Evolutionary conservation across 805 yeast species (phyloP), one percentile per base, ranked within the genome.

Genomic region (Phaffomyces opuntiae): DNA sequence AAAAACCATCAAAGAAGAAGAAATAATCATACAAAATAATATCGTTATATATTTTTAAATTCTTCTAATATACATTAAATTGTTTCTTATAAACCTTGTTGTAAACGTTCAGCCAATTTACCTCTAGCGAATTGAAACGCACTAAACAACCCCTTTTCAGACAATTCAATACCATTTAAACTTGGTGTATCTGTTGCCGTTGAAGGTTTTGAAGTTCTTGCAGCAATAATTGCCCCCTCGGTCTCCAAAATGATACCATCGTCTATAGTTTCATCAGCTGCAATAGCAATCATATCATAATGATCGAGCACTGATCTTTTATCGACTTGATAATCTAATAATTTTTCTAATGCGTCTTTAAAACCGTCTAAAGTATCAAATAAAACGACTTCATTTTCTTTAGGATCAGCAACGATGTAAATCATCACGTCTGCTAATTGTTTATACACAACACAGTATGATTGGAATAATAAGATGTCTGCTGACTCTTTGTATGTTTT

Each of bases 231-330:
- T 33, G 83, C 78, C 6, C 95, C 81, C 59, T 93, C 97, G 26
- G 89, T 83, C 64, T 93, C 97, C 54, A 93, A 74, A 46, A 93
- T 80, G 52, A 93, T 80, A 36, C 98, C 99, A 61, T 90, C 95
- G 62, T 93, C 99, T 42, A 93, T 73, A 9, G 95, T 76, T 67
- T 93, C 98, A 64, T 93, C 99, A 38, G 90, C 77, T 5, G 95
- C 87, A 63, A 93, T 74, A 38, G 87, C 73, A 35, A 89, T 83
- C 72, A 87, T 73, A 65, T 93, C 99, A 62, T 83, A 93, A 62
- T 83, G 78, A 53, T 87, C 96, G 56, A 81, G 76, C 39, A 91
- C 69, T 4, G 90, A 77, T 53, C 81, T 74, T 63, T 81, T 87
- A 65, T 93, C 98, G 51, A 90, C 70, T 50, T 69, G 75, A 53